Conservation (phyloP, 2,329 filamentous ascomycete genomes). For the Bipolaris cookei region DNA sequence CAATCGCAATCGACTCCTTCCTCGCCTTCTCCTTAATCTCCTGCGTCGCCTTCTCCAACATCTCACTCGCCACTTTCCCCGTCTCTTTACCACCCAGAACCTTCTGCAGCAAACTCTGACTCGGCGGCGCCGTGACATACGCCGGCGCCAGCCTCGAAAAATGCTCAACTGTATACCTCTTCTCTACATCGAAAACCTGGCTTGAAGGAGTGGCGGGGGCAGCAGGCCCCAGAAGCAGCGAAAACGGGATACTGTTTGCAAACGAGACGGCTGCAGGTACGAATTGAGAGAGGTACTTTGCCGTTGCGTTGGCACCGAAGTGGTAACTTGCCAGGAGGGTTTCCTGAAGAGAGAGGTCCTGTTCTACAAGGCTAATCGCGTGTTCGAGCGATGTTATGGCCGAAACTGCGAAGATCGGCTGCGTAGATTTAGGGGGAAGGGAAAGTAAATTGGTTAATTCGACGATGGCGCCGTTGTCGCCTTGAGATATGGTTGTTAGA, state of each 20-base stretch:
- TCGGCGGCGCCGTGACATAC: constrained; percentile 18
- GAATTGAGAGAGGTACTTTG: constrained; percentile 67
- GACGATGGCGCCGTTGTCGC: constrained; percentile 32
- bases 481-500: constrained; percentile 30
- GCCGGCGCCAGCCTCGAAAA: constrained; percentile 30
- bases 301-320: constrained; percentile 58
- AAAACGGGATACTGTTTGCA: constrained; percentile 64
- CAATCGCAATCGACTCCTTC: constrained; percentile 39
- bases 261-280: constrained; percentile 58
- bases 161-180: constrained; percentile 27
- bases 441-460: constrained; percentile 35
- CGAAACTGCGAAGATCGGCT: constrained; percentile 56
- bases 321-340: constrained; percentile 58
- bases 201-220: constrained; percentile 20
- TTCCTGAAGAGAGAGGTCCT: constrained; percentile 33
- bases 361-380: constrained; percentile 57
- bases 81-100: constrained; percentile 18
- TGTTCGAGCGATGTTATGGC: constrained; percentile 60
- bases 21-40: constrained; percentile 44
- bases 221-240: constrained; percentile 55
- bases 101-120: constrained; percentile 28
- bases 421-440: constrained; percentile 48
- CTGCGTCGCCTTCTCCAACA: constrained; percentile 24
- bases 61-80: constrained; percentile 18
- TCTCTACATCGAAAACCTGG: constrained; percentile 24